These are phyloP conservation scores for Leccinum fallax DNA, from an alignment of 1,284 basidiomycete species.

Conservation along the genomic window DNA sequence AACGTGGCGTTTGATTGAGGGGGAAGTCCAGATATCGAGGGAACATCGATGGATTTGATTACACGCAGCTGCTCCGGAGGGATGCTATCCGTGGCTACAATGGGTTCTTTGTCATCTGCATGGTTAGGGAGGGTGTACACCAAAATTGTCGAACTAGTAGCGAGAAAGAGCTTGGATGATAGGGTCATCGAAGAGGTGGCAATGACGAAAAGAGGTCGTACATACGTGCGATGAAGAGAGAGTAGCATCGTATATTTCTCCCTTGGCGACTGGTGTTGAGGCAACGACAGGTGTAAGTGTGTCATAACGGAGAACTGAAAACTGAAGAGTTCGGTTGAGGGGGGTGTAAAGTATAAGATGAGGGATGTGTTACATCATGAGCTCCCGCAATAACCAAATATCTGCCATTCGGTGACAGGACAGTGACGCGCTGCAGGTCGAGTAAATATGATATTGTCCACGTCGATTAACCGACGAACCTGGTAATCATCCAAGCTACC, in stretches of 20 bases:
- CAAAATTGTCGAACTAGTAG: slow-evolving; percentile 61
- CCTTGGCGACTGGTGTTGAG: slow-evolving; percentile 52
- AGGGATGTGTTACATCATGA: slow-evolving; percentile 50
- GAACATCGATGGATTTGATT: slow-evolving; percentile 55
- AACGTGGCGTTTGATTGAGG: slow-evolving; percentile 57
- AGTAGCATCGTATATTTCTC: slow-evolving; percentile 74
- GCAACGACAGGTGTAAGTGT: slow-evolving; percentile 53
- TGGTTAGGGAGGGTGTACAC: slow-evolving; percentile 53
- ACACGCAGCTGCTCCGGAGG: slow-evolving; percentile 43
- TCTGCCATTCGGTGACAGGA: slow-evolving; percentile 65
- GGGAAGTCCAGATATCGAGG: slow-evolving; percentile 49
- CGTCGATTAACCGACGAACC: slow-evolving; percentile 43
- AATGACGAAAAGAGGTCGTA: slow-evolving; percentile 4
- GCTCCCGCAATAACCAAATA: slow-evolving; percentile 65
- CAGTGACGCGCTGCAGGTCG: slow-evolving; percentile 70
- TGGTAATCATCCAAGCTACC: slow-evolving; percentile 78
- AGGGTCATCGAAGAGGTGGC: slow-evolving; percentile 7
- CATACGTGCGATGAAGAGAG: slow-evolving; percentile 59
- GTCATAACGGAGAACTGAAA: slow-evolving; percentile 71
- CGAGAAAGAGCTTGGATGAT: slow-evolving; percentile 57
- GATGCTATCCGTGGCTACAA: slow-evolving; percentile 43
- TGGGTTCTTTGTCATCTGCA: slow-evolving; percentile 10
- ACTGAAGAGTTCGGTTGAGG: slow-evolving; percentile 43
- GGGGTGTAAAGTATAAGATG: background rate
- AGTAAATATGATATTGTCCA: slow-evolving; percentile 6